Percentiles rank a stretch among this genome's conserved stretches.
phyloP scores from a whole-genome alignment of 768 basidiomycete genomes.

The Mycena belliarum region DNA sequence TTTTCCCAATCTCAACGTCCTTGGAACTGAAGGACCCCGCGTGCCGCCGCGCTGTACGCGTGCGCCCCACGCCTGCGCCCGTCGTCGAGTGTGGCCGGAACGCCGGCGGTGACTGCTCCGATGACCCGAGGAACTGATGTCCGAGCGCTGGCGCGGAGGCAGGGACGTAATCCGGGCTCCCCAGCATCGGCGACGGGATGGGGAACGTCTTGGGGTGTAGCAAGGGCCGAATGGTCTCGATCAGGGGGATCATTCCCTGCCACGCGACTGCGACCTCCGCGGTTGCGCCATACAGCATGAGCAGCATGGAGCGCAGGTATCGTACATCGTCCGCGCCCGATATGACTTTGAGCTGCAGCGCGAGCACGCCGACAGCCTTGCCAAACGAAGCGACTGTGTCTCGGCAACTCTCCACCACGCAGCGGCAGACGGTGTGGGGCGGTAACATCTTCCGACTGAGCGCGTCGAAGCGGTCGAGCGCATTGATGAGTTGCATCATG shows the following conservation, averaged over 20 bases:
- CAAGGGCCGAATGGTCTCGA: conserved; percentile 68
- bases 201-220: conserved; percentile 39
- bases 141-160: conserved; percentile 2
- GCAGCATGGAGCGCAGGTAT: conserved; percentile 81
- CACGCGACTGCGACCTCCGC: conserved; percentile 88
- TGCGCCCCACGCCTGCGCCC: conserved; percentile 33
- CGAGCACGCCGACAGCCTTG: conserved; percentile 84
- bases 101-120: conserved; percentile 8
- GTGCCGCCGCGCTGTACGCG: conserved; percentile 71
- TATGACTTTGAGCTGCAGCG: conserved; percentile 78
- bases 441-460: conserved; percentile 71
- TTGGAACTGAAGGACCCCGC: conserved; percentile 95
- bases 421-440: conserved; percentile 69
- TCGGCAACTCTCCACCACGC: conserved; percentile 78
- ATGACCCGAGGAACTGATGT: conserved; percentile 4
- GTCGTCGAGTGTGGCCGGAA: conserved; percentile 8
- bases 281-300: conserved; percentile 87
- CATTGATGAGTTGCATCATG: conserved; percentile 81
- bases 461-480: conserved; percentile 89
- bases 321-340: conserved; percentile 78
- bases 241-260: conserved; percentile 71
- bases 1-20: conserved; percentile 87
- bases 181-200: conserved; percentile 23
- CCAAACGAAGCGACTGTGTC: conserved; percentile 83
- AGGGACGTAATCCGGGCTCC: conserved; percentile 9